Base-by-base conservation (phyloP, 2,329 filamentous ascomycete genomes). In the Aspergillus brunneoviolaceus region DNA sequence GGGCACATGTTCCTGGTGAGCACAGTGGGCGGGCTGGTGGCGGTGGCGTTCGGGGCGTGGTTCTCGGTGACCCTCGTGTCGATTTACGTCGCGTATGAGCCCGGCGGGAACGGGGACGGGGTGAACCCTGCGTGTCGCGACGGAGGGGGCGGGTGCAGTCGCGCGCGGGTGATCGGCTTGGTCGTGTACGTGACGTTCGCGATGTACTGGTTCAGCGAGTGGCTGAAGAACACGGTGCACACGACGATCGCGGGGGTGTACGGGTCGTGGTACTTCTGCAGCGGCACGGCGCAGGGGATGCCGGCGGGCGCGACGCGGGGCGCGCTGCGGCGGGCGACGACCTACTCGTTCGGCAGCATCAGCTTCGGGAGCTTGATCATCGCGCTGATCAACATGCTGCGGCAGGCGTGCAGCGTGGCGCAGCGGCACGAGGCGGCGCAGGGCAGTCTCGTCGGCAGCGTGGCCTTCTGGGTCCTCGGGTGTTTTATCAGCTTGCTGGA, bases 161-260 rank as follows among this genome's bases (percentile, higher is more conserved):
- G 80, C 5, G 91, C 81, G 55, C 94, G 88, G 65, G 90, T 97
- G 49, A 93, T 92, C 61, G 93, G 93, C 0, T 78, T 97, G 31
- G 80, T 96, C 5, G 90, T 89, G 19, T 97, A 96, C 73, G 85
- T 92, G 66, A 96, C 92, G 0, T 97, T 98, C 70, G 89, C 92
- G 56, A 91, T 88, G 77, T 97, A 96, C 78, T 98, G 94, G 94
- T 88, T 96, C 65, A 89, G 90, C 1, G 94, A 98, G 74, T 94
- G 90, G 84, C 80, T 97, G 68, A 97, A 97, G 80, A 96, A 96
- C 77, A 92, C 91, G 0, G 91, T 96, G 51, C 92, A 98, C 73
- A 89, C 89, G 2, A 92, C 87, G 25, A 89, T 96, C 60, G 90
- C 92, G 0, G 93, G 94, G 0, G 88, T 96, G 0, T 97, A 96